Percentiles rank a stretch among this genome's conserved stretches.
Evolutionary conservation across 2,329 filamentous ascomycete genomes (phyloP).

Genomic region (Ascochyta fabae): DNA sequence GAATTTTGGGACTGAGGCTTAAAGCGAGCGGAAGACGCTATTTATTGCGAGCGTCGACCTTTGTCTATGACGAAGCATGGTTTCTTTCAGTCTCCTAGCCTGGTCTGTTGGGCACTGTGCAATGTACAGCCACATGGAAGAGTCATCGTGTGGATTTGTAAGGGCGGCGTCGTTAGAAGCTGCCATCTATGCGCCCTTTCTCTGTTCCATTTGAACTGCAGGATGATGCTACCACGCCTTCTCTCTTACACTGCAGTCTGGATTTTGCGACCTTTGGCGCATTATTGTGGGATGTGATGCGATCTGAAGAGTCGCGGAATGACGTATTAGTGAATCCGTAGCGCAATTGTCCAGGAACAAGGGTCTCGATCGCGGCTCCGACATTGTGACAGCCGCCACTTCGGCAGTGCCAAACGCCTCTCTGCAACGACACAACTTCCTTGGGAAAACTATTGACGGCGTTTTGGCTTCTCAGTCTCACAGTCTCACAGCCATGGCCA

Average conservation of each 20-base stretch:
- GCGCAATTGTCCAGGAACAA: slow-evolving; percentile 35
- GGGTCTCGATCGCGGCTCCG: slow-evolving; percentile 23
- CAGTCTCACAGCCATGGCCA: slow-evolving; percentile 39
- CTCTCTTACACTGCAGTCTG: too few species aligned
- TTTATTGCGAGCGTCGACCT: slow-evolving; percentile 1
- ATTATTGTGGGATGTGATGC: slow-evolving; percentile 6
- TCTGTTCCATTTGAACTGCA: not conserved
- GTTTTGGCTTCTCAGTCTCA: not conserved
- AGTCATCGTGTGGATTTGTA: slow-evolving; percentile 44
- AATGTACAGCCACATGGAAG: slow-evolving; percentile 42
- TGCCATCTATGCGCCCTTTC: slow-evolving; percentile 29
- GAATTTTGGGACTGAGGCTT: not conserved
- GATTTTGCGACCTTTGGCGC: not conserved
- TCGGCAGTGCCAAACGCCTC: not conserved
- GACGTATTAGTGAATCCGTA: slow-evolving; percentile 31
- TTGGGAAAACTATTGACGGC: too few species aligned
- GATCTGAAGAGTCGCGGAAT: slow-evolving; percentile 14
- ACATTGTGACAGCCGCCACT: slow-evolving; percentile 23
- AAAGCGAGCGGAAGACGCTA: not conserved
- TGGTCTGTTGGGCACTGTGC: slow-evolving; percentile 13
- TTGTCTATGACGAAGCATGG: slow-evolving; percentile 11
- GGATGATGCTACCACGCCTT: not conserved
- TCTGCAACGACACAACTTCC: not conserved
- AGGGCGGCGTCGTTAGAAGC: slow-evolving; percentile 31
- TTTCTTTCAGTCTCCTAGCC: not conserved